Evolutionary conservation across 352 stramenopile species (phyloP), one percentile per base, ranked within the genome.

Genomic region (Pythium guiyangense): DNA sequence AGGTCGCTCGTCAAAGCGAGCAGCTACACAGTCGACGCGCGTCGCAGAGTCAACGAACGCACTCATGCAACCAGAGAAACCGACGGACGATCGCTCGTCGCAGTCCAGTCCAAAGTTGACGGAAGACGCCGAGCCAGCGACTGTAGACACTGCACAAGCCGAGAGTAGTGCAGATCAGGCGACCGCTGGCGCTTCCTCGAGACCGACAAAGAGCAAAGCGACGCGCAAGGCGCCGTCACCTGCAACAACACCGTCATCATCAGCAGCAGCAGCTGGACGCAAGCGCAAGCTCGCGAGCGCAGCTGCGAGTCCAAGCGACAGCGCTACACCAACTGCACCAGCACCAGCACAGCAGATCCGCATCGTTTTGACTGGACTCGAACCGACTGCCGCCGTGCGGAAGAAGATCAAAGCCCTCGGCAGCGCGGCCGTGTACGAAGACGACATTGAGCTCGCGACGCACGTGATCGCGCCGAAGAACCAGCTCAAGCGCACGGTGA

Each of bases 401-500:
- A 77, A 70, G 56, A 70, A 81, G 54, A 79, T 84, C 58, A 67
- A 62, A 44, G 53, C 69, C 4, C 78, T 87, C 20, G 54, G 62
- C 0, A 62, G 62, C 39, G 22, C 14, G 4, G 76, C 71, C 1
- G 47, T 40, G 26, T 78, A 84, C 50, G 74, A 85, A 60, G 63
- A 79, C 15, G 74, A 87, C 20, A 62, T 87, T 22, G 62, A 77
- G 42, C 64, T 50, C 22, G 77, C 70, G 17, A 87, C 74, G 3
- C 77, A 87, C 56, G 58, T 87, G 27, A 59, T 87, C 27, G 76
- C 71, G 8, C 76, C 72, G 9, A 71, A 66, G 31, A 66, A 79
- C 51, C 59, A 76, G 49, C 64, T 87, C 39, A 87, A 87, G 52
- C 69, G 77, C 10, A 87, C 77, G 6, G 76, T 86, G 25, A 86